phyloP scores from a whole-genome alignment of 495 filamentous ascomycete species.

The Xylaria scruposa region DNA sequence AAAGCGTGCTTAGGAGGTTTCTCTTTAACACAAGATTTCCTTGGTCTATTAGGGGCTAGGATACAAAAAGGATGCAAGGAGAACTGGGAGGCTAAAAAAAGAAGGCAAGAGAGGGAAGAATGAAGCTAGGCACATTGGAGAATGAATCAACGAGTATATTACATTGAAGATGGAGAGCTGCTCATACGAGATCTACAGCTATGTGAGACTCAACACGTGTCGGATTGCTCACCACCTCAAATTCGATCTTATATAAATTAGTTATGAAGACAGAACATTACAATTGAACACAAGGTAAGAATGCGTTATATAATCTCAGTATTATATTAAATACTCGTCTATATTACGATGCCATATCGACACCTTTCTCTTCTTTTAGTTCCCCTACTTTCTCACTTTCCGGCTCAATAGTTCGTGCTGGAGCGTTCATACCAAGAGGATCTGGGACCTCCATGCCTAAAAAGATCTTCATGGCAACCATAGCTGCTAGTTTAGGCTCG shows the following conservation, averaged over 20 bases:
- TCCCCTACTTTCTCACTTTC: background rate
- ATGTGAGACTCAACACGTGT: no score
- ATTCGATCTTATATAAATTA: no score
- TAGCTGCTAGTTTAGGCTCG: constrained; percentile 30
- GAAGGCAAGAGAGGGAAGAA: no score
- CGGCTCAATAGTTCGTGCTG: background rate
- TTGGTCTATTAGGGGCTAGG: background rate
- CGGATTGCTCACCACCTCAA: no score
- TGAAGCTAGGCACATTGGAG: no score
- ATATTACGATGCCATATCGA: background rate
- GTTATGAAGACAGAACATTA: no score
- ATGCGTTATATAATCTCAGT: background rate
- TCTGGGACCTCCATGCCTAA: constrained; percentile 27
- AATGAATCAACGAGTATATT: background rate
- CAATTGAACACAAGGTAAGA: background rate
- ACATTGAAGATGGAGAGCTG: background rate
- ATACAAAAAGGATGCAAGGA: background rate
- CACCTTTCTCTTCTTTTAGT: background rate
- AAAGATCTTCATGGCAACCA: constrained; percentile 33
- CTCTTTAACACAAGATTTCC: background rate
- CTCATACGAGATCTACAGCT: background rate
- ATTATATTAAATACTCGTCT: background rate
- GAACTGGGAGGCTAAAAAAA: no score
- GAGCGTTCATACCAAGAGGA: background rate
- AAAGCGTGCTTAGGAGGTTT: background rate